A percentile compares a stretch with the other conserved stretches of the same genome.
Conservation (phyloP, 2,329 filamentous ascomycete species). For the Ophiostoma ulmi region DNA sequence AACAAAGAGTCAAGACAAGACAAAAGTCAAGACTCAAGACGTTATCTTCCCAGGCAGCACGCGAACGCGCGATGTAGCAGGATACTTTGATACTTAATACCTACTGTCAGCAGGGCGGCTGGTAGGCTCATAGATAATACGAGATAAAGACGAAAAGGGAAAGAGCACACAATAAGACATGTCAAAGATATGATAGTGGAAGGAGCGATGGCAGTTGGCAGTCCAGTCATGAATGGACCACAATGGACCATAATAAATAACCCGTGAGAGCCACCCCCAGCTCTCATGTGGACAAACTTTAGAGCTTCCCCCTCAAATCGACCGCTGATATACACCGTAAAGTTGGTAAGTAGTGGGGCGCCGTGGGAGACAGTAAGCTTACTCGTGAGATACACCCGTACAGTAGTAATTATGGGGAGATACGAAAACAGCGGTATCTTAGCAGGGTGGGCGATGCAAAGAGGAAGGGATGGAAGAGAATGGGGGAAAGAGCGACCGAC, state of each 20-base stretch:
- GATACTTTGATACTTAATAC: not conserved
- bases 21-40: not conserved
- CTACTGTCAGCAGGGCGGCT: constrained; percentile 4
- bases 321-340: constrained; percentile 18
- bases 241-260: not conserved
- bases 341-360: constrained; percentile 14
- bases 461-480: not conserved
- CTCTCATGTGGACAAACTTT: constrained; percentile 18
- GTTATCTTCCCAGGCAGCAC: constrained; percentile 15
- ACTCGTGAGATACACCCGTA: not conserved
- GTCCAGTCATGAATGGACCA: constrained; percentile 9
- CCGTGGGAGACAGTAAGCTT: constrained; percentile 8
- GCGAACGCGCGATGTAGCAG: not conserved
- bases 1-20: constrained; percentile 5
- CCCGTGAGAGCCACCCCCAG: constrained; percentile 16
- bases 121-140: not conserved
- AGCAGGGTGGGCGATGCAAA: not conserved
- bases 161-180: constrained; percentile 13
- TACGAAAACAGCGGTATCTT: not conserved
- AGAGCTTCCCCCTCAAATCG: constrained; percentile 17
- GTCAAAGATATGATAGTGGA: constrained; percentile 8
- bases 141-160: constrained; percentile 6
- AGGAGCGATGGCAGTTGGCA: constrained; percentile 2
- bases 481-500: constrained; percentile 2
- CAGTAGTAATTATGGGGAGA: not conserved